phyloP scores from a whole-genome alignment of 2,329 filamentous ascomycete species.

The Myriosclerotinia scirpicola region DNA sequence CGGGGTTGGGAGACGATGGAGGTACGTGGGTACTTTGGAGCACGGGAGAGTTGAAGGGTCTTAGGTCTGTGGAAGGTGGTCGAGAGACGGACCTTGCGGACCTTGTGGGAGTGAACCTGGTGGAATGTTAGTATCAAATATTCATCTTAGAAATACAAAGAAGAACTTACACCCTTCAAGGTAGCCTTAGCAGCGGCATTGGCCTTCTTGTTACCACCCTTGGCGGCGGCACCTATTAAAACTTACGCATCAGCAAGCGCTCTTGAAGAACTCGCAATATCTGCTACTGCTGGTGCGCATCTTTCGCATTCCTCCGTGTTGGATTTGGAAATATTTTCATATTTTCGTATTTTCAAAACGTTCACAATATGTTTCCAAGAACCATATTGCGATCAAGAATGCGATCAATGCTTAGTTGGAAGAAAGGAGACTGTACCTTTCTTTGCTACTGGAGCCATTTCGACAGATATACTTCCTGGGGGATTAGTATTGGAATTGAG shows the following conservation, averaged over 20 bases:
- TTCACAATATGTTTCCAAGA: slow-evolving; percentile 28
- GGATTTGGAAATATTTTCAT: slow-evolving; percentile 23
- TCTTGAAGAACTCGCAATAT: slow-evolving; percentile 72
- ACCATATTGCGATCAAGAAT: slow-evolving; percentile 26
- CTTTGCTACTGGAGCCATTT: slow-evolving; percentile 40
- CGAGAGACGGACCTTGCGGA: slow-evolving; percentile 86
- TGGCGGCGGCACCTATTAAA: slow-evolving; percentile 54
- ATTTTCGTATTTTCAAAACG: slow-evolving; percentile 23
- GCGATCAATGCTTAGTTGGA: slow-evolving; percentile 20
- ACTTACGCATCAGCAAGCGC: slow-evolving; percentile 70
- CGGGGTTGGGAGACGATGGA: slow-evolving; percentile 85
- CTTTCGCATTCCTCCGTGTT: slow-evolving; percentile 28
- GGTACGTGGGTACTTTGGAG: slow-evolving; percentile 96
- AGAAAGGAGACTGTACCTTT: slow-evolving; percentile 41
- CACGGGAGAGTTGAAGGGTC: slow-evolving; percentile 86
- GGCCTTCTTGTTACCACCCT: slow-evolving; percentile 76
- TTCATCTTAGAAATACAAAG: slow-evolving; percentile 44
- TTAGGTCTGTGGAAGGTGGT: slow-evolving; percentile 98
- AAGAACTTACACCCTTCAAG: slow-evolving; percentile 82
- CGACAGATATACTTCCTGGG: slow-evolving; percentile 33
- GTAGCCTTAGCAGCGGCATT: slow-evolving; percentile 92
- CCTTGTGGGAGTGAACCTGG: slow-evolving; percentile 76
- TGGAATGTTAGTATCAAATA: slow-evolving; percentile 31
- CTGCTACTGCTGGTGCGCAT: slow-evolving; percentile 62
- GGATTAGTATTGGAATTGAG: slow-evolving; percentile 30